Evolutionary conservation across 805 yeast species (phyloP).

Genomic region (Scheffersomyces amazonensis): DNA sequence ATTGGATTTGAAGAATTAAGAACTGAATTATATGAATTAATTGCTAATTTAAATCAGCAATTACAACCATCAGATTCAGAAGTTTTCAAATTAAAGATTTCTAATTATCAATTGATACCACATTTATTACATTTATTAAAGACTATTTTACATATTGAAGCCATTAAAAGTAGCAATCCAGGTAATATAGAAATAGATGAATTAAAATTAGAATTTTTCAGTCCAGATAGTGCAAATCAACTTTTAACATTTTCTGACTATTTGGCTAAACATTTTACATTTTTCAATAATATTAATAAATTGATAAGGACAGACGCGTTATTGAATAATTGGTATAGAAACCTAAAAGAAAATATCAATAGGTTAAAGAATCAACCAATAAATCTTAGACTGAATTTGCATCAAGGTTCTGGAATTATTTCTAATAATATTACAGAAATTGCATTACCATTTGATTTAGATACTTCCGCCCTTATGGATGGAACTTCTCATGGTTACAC

Average conservation of each 20-base stretch:
- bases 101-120: slow-evolving; percentile 31
- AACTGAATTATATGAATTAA: slow-evolving; percentile 8
- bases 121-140: slow-evolving; percentile 29
- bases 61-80: slow-evolving; percentile 6
- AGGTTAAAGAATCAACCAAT: no score
- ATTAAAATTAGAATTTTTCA: no score
- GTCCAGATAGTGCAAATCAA: no score
- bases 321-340: slow-evolving; percentile 22
- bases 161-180: not conserved
- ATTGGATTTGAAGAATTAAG: slow-evolving; percentile 5
- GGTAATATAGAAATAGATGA: not conserved
- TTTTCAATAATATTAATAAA: slow-evolving; percentile 24
- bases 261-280: slow-evolving; percentile 21
- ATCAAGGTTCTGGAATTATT: no score
- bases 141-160: slow-evolving; percentile 20
- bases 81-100: slow-evolving; percentile 18
- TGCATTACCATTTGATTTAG: no score
- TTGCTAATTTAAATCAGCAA: slow-evolving; percentile 3
- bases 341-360: slow-evolving; percentile 6
- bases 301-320: slow-evolving; percentile 19
- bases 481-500: no score
- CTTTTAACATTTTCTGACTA: slow-evolving; percentile 19
- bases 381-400: no score
- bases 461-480: no score
- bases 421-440: no score